Evolutionary conservation across 345 rosid species (phyloP).

Genomic region (Citrus inodora): DNA sequence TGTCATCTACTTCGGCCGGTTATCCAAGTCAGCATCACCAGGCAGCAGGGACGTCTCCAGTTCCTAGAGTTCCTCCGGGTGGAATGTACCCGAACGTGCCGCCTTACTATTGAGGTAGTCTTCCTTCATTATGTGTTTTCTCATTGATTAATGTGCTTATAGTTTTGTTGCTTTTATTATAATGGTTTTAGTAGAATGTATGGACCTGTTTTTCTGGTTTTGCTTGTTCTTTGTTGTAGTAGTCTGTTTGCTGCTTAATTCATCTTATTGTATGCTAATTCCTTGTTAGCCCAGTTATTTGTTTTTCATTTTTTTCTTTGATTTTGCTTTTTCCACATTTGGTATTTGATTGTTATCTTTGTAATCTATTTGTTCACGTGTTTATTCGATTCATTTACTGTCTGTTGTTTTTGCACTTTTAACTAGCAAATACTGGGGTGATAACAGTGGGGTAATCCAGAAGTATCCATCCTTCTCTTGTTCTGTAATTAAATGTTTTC

Average conservation of each 20-base stretch:
- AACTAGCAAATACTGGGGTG: background rate
- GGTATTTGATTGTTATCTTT: background rate
- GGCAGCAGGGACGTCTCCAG: slow-evolving; percentile 59
- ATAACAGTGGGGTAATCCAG: background rate
- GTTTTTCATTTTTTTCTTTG: background rate
- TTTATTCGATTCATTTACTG: background rate
- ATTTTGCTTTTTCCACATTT: background rate
- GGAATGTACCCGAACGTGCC: slow-evolving; percentile 73
- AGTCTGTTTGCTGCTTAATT: background rate
- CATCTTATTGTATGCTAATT: background rate
- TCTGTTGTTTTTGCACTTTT: background rate
- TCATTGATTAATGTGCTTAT: background rate
- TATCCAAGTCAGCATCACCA: slow-evolving; percentile 66
- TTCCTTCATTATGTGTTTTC: slow-evolving; percentile 2
- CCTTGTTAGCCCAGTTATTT: background rate
- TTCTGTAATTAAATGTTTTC: background rate
- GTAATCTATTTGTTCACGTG: no score
- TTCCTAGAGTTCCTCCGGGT: slow-evolving; percentile 72
- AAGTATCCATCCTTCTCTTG: background rate
- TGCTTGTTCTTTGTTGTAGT: background rate
- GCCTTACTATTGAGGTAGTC: slow-evolving; percentile 68
- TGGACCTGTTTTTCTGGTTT: background rate
- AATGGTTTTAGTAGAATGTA: background rate
- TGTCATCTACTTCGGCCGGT: slow-evolving; percentile 43
- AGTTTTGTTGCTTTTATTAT: background rate